Evolutionary conservation across 2,329 filamentous ascomycete species (phyloP).

Genomic region (Hypoxylon sp.): DNA sequence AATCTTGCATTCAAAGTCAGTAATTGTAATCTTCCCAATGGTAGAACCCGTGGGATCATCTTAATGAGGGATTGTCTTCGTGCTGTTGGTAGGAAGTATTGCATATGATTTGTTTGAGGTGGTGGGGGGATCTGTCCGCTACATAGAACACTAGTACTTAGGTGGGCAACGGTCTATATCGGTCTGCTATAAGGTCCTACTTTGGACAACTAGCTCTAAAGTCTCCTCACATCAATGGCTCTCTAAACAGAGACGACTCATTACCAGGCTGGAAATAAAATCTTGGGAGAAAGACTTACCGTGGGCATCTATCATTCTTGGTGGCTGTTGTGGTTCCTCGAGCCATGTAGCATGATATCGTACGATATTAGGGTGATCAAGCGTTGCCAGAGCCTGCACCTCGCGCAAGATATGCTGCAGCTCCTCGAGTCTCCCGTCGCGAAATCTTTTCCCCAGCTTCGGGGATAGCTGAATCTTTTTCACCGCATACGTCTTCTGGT

Average conservation of each 20-base stretch:
- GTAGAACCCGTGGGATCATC: neutral
- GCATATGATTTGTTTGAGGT: constrained; percentile 50
- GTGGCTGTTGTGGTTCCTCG: constrained; percentile 49
- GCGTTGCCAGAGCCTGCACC: constrained; percentile 53
- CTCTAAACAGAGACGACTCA: neutral
- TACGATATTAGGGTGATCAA: constrained; percentile 55
- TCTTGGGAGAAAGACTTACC: constrained; percentile 56
- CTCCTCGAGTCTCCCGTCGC: constrained; percentile 52
- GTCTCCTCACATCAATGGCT: neutral
- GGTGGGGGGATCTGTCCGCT: neutral
- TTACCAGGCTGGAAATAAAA: neutral
- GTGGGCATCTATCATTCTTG: constrained; percentile 55
- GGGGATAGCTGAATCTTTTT: constrained; percentile 54
- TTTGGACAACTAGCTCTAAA: neutral
- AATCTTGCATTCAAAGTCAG: constrained; percentile 29
- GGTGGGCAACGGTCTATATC: neutral
- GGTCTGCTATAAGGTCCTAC: neutral
- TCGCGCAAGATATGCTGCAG: constrained; percentile 52
- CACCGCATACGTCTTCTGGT: constrained; percentile 54
- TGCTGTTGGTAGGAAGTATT: neutral
- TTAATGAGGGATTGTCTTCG: neutral
- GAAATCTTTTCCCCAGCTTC: constrained; percentile 50
- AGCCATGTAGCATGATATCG: constrained; percentile 55
- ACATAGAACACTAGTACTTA: neutral
- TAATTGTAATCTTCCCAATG: neutral